Percentiles rank a stretch among this genome's conserved stretches.
phyloP scores from a whole-genome alignment of 2,329 filamentous ascomycete species.

The Neopestalotiopsis sp. region DNA sequence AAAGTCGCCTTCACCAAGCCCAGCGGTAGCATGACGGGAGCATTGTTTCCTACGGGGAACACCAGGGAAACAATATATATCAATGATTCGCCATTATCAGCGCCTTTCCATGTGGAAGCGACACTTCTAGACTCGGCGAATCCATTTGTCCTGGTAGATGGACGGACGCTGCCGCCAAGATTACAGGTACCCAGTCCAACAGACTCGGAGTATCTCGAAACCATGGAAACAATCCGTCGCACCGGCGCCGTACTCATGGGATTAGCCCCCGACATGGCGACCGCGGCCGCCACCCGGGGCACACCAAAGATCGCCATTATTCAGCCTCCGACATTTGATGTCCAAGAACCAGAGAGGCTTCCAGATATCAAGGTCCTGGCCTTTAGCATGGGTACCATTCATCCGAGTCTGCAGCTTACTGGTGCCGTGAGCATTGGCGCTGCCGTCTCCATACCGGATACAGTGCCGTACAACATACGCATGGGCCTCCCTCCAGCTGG shows the following conservation, averaged over 20 bases:
- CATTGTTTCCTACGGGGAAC: constrained; percentile 43
- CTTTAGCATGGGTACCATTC: constrained; percentile 56
- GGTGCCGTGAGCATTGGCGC: constrained; percentile 54
- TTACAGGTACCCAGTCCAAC: constrained; percentile 29
- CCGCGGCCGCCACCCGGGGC: constrained; percentile 30
- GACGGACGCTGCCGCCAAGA: background rate
- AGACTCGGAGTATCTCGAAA: constrained; percentile 34
- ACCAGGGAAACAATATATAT: constrained; percentile 36
- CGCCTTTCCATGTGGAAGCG: constrained; percentile 31
- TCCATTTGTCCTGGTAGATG: constrained; percentile 46
- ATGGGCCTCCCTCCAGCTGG: too few species aligned
- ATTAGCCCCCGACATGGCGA: constrained; percentile 41
- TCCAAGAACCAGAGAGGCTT: constrained; percentile 26
- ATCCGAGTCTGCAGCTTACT: constrained; percentile 58
- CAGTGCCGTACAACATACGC: constrained; percentile 32
- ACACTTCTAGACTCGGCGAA: constrained; percentile 49
- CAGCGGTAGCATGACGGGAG: constrained; percentile 47
- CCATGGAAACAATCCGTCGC: constrained; percentile 43
- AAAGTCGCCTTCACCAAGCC: constrained; percentile 44
- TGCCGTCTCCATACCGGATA: constrained; percentile 47
- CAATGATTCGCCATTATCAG: constrained; percentile 21
- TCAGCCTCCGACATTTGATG: constrained; percentile 8
- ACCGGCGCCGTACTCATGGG: constrained; percentile 46
- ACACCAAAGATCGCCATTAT: constrained; percentile 48
- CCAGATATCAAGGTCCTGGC: constrained; percentile 48